Base-by-base conservation (phyloP, 1,139 yeast species). In the Candida glucosophila region DNA sequence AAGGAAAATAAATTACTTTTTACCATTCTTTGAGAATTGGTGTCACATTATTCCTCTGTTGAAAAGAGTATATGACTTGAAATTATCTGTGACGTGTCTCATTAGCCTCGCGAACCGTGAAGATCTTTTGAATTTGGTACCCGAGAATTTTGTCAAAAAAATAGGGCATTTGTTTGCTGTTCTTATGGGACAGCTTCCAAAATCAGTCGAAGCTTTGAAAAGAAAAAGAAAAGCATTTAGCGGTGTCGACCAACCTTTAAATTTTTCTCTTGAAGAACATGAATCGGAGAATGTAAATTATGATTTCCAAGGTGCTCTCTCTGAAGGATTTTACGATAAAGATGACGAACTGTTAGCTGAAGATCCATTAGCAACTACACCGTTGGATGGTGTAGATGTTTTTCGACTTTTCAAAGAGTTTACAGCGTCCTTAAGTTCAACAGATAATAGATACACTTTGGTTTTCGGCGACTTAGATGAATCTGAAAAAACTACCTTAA, bases 51-150 rank as follows among this genome's bases (percentile, higher is more conserved):
- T 75, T 28, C 70, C 77, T 4, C 56, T 59, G 22, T 65, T 80
- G 38, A 62, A 67, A n/a, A 62, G 95, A 33, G 94, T 85, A 3
- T 82, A 70, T 41, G 97, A 88, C 52, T 65, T 85, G 49, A 86
- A 86, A 49, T 54, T 90, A 22, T 72, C 83, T 2, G 59, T 73
- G 3, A 52, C 88, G 36, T 92, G 93, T 1, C 49, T 81, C 20
- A 51, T 88, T 27, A 64, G 72, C 17, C 39, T 78, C n/a, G 38
- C 68, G 8, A 53, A 43, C 32, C 44, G 52, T 30, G 47, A 47
- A 26, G 47, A 48, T 4, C 32, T 27, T 5, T 23, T 33, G 20
- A 22, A 17, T 10, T 15, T 15, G 12, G 41, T 51, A 26, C 44
- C 34, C 17, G 40, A 40, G 4, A 34, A 32, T 2, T 31, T 41